Base-by-base conservation (phyloP, 1,284 basidiomycete genomes). In the Cystobasidium sp. region DNA sequence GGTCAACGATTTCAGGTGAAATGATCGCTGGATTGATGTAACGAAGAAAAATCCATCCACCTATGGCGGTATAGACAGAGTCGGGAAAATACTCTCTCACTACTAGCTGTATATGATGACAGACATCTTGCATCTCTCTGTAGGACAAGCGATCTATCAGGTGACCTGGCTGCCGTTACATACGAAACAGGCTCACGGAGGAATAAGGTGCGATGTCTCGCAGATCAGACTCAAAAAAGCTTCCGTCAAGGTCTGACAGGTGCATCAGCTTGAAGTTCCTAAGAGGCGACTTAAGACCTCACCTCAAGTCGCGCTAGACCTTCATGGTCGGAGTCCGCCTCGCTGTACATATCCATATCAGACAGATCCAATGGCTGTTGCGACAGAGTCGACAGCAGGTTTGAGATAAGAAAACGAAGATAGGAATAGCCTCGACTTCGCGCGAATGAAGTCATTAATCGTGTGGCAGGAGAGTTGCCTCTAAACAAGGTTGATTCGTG, bases 21-120 rank as follows among this genome's bases (percentile, higher is more conserved):
- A 95, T 92, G 52, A 97, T 88, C 0, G 93, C 91, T 37, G 94
- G 94, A 61, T 83, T 85, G 75, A 85, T 84, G 79, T 85, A 85
- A 18, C 94, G 87, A 43, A 96, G 84, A 81, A 96, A 95, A 77
- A 96, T 90, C 84, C 96, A 96, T 6, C 93, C 92, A 24, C 93
- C 94, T 24, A 94, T 87, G 73, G 41, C 58, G 43, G 52, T 55
- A 56, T 68, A 61, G 12, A 86, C 91, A 24, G 77, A 78, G 31
- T 79, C 78, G 0, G 78, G 78, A 73, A 78, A 79, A 12, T 69
- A 66, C 24, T 74, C 75, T 81, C 86, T 93, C 87, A 95, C 92
- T 44, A 87, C 86, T 77, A 88, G 88, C 72, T 89, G 89, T 56
- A 96, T 91, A 81, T 94, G 91, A 44, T 89, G 87, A 79, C 91